These are phyloP conservation scores for Calophaca sinica DNA, from an alignment of 306 rosid species.

Conservation along the genomic window DNA sequence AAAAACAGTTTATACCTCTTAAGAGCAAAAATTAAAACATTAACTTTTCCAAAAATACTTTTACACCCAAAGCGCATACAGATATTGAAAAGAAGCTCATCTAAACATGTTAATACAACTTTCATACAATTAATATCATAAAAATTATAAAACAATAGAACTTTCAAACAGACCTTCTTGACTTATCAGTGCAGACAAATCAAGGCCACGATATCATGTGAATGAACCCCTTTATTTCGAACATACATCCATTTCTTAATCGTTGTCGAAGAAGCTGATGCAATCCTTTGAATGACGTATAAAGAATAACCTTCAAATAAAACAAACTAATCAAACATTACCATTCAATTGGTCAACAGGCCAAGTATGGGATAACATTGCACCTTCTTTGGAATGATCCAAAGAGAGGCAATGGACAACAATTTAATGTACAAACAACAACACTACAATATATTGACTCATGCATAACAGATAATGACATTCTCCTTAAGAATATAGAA, in stretches of 20 bases:
- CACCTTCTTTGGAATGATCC: neutral
- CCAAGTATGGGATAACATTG: neutral
- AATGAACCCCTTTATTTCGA: constrained; percentile 78
- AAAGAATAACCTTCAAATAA: constrained; percentile 80
- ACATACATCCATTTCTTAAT: constrained; percentile 82
- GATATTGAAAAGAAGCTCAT: constrained; percentile 24
- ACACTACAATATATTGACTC: neutral
- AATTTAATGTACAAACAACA: constrained; percentile 8
- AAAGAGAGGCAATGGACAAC: neutral
- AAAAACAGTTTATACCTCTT: neutral
- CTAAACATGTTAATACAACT: constrained; percentile 7
- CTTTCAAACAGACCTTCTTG: constrained; percentile 70
- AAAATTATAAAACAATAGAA: neutral
- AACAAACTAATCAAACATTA: constrained; percentile 40
- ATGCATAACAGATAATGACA: neutral
- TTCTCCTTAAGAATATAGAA: neutral
- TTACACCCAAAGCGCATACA: neutral
- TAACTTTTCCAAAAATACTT: neutral
- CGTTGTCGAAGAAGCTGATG: constrained; percentile 40
- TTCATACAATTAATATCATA: neutral
- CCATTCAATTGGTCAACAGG: constrained; percentile 25
- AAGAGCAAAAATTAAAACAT: too few species aligned
- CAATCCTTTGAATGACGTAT: too few species aligned
- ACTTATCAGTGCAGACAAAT: constrained; percentile 68
- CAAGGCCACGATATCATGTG: constrained; percentile 89